These are phyloP conservation scores for Xylaria acuta DNA, from an alignment of 495 filamentous ascomycete genomes.

Conservation along the genomic window DNA sequence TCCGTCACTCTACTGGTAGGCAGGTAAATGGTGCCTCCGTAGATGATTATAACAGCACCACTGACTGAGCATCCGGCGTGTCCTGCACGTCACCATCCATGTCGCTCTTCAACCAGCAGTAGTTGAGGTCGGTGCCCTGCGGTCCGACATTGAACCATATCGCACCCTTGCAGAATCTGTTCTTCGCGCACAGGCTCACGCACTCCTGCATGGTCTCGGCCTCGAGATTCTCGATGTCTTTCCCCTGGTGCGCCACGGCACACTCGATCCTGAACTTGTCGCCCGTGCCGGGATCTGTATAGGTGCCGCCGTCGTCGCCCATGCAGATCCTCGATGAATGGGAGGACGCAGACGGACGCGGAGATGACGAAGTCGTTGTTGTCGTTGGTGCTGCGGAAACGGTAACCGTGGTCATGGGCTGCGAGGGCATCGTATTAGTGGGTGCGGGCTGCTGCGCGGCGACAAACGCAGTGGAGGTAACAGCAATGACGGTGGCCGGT, in stretches of 20 bases:
- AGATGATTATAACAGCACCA: constrained; percentile 25
- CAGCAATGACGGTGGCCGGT: background rate
- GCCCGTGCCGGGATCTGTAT: constrained; percentile 31
- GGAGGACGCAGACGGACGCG: background rate
- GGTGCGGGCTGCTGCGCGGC: background rate
- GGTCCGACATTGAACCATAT: constrained; percentile 37
- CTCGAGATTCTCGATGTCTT: constrained; percentile 32
- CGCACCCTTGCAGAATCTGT: constrained; percentile 28
- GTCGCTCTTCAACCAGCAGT: constrained; percentile 36
- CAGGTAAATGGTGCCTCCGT: background rate
- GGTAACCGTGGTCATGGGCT: constrained; percentile 7
- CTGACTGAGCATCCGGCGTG: constrained; percentile 34
- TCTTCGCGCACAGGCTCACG: constrained; percentile 29
- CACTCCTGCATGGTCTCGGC: constrained; percentile 32
- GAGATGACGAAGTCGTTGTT: background rate
- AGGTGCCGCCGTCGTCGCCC: constrained; percentile 31
- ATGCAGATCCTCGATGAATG: constrained; percentile 25
- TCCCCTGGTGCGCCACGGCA: constrained; percentile 29
- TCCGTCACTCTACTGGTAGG: background rate
- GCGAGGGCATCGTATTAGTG: constrained; percentile 20
- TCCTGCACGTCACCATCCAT: constrained; percentile 20
- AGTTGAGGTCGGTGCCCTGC: constrained; percentile 39
- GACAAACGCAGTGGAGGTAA: background rate
- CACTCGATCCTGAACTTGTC: constrained; percentile 31
- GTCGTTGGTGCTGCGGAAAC: background rate